A percentile compares a stretch with the other conserved stretches of the same genome.
These are phyloP conservation scores for Fonsecaea pedrosoi DNA, from an alignment of 2,329 filamentous ascomycete genomes.

Conservation along the genomic window DNA sequence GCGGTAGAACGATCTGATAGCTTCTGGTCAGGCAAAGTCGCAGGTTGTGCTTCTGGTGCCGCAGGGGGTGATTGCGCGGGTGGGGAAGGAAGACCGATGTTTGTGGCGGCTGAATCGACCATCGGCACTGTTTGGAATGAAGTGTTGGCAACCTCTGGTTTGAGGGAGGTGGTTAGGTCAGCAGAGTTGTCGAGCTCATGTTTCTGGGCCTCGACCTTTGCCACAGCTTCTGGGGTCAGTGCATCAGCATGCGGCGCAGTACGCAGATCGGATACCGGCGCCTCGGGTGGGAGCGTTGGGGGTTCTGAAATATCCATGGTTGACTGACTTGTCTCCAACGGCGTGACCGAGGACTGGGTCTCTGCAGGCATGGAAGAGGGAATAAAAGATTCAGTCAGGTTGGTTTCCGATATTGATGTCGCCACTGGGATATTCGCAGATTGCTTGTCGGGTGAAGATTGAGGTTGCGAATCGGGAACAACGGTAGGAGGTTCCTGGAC, in stretches of 20 bases:
- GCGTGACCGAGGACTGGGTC: constrained; percentile 29
- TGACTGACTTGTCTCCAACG: constrained; percentile 26
- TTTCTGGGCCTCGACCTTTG: constrained; percentile 39
- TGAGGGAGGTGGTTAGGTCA: constrained; percentile 21
- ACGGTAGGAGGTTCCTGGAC: constrained; percentile 11
- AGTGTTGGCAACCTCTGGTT: constrained; percentile 18
- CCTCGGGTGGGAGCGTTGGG: constrained; percentile 29
- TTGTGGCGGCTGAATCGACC: constrained; percentile 20
- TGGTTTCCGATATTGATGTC: constrained; percentile 23
- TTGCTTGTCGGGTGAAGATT: constrained; percentile 16
- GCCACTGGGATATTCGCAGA: constrained; percentile 8
- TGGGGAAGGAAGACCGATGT: constrained; percentile 35
- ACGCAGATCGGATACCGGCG: constrained; percentile 41
- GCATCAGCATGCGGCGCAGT: constrained; percentile 39
- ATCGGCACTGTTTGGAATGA: constrained; percentile 4
- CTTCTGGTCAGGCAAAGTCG: constrained; percentile 21
- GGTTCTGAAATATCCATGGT: constrained; percentile 30
- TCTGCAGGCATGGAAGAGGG: constrained; percentile 37
- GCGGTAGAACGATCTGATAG: constrained; percentile 11
- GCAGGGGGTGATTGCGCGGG: constrained; percentile 39
- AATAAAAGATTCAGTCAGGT: constrained; percentile 30
- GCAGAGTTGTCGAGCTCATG: constrained; percentile 40
- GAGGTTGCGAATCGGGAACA: constrained; percentile 35
- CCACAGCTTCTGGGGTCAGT: constrained; percentile 35
- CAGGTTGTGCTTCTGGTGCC: constrained; percentile 46